Base-by-base conservation (phyloP, 2,329 filamentous ascomycete species). In the Sporothrix luriei region DNA sequence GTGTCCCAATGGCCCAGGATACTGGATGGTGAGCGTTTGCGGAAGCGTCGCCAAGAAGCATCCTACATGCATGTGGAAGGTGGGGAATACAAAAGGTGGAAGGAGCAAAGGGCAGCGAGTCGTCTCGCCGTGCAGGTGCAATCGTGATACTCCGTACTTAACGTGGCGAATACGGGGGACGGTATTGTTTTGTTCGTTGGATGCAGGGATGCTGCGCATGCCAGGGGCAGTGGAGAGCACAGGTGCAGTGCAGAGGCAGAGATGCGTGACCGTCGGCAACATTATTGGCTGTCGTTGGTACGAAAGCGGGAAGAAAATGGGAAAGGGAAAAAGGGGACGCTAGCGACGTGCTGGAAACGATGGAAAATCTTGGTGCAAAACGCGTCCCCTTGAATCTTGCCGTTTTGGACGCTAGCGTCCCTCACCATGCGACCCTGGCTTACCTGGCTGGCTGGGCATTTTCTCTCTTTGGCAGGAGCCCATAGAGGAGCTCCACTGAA, bases 351-450 rank as follows among this genome's bases (percentile, higher is more conserved):
- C 19, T 21, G 48, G 19, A 49, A 49, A 49, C 48, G 40, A 51
- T 29, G 24, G 24, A 65, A 38, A 33, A 26, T 16, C 16, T 40
- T 67, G 64, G 68, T 67, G 68, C 68, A 62, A 62, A 65, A 57
- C 68, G 68, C 66, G 57, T 59, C 57, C 68, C 68, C 68, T 62
- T 48, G 55, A 62, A 67, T 54, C 43, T 54, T 62, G 26, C 57
- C 57, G 57, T 62, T 62, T 57, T 43, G 19, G 6, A 29, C 33
- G 33, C 64, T 66, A 66, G 64, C 51, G 64, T 29, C 51, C 33
- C 46, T 52, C 33, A n/a, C 48, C 29, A 52, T 65, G 51, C 51
- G 19, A 24, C 61, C 61, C 38, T 62, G 57, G 33, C n/a, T n/a
- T n/a, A 10, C 57, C n/a, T 52, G 10, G 19, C 57, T 43, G 29